Conservation (phyloP, 208 protist species). For the Strigomonas galati region DNA sequence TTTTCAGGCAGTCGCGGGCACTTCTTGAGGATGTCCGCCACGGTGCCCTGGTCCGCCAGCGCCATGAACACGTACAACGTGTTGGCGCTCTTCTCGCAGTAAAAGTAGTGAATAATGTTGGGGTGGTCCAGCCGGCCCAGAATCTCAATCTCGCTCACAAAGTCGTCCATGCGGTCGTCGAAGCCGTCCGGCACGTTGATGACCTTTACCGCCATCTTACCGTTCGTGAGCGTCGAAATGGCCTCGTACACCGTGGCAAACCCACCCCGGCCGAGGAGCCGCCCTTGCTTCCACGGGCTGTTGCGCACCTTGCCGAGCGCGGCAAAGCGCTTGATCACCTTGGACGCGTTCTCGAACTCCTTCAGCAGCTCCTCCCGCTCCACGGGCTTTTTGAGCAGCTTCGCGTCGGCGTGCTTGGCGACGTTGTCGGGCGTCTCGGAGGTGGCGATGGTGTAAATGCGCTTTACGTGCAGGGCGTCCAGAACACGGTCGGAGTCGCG, state of each 20-base stretch:
- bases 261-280: constrained; percentile 55
- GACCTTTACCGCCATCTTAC: constrained; percentile 84
- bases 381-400: constrained; percentile 45
- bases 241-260: constrained; percentile 76
- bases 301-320: constrained; percentile 61
- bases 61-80: constrained; percentile 84
- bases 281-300: constrained; percentile 57
- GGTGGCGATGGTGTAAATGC: constrained; percentile 61
- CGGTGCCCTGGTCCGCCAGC: constrained; percentile 56
- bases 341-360: constrained; percentile 38
- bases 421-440: constrained; percentile 36
- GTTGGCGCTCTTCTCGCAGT: constrained; percentile 54
- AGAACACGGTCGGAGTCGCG: constrained; percentile 36
- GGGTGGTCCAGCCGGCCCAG: constrained; percentile 63
- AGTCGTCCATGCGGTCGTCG: constrained; percentile 51
- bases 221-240: constrained; percentile 59
- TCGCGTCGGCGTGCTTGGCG: constrained; percentile 28
- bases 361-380: constrained; percentile 28
- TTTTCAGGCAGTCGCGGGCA: constrained; percentile 43
- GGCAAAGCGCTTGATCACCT: constrained; percentile 44
- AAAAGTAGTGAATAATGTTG: constrained; percentile 86
- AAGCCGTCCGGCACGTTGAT: constrained; percentile 58
- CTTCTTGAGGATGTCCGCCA: constrained; percentile 47
- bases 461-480: constrained; percentile 39
- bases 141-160: constrained; percentile 77